A percentile compares a stretch with the other conserved stretches of the same genome.
These are phyloP conservation scores for Penicillium olsonii DNA, from an alignment of 2,329 filamentous ascomycete species.

Conservation along the genomic window DNA sequence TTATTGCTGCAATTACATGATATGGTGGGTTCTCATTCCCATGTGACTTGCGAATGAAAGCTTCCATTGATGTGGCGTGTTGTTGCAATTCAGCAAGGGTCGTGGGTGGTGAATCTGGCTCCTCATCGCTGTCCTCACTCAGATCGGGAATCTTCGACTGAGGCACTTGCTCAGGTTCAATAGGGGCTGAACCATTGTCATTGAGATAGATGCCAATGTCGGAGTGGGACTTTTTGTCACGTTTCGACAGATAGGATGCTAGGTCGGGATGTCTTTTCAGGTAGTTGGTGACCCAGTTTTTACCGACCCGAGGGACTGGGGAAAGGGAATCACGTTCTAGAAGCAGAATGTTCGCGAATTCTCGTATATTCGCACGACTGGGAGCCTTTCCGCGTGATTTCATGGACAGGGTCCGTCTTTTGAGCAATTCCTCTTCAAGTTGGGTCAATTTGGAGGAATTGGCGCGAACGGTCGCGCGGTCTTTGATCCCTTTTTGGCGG, in stretches of 20 bases:
- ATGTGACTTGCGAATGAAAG: too few relatives aligned
- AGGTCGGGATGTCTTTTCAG: not conserved
- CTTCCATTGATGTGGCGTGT: too few relatives aligned
- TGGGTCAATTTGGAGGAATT: not conserved
- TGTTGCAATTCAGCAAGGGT: too few relatives aligned
- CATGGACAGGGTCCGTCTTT: conserved; percentile 1
- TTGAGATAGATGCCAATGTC: too few relatives aligned
- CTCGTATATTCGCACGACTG: not conserved
- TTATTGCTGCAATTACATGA: too few relatives aligned
- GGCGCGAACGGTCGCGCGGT: not conserved
- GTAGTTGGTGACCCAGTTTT: not conserved
- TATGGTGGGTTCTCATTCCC: too few relatives aligned
- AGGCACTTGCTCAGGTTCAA: conserved; percentile 1
- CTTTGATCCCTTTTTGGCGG: not conserved
- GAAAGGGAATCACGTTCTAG: too few relatives aligned
- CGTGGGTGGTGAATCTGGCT: too few relatives aligned
- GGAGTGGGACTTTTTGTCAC: too few relatives aligned
- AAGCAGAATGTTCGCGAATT: conserved; percentile 1
- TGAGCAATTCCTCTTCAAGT: not conserved
- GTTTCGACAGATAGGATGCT: not conserved
- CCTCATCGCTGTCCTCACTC: not conserved
- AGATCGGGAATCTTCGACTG: not conserved
- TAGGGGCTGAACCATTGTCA: conserved; percentile 1
- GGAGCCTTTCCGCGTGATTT: not conserved
- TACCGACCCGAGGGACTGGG: too few relatives aligned